Conservation (phyloP, 495 filamentous ascomycete genomes). For the Apiosordaria backusii region DNA sequence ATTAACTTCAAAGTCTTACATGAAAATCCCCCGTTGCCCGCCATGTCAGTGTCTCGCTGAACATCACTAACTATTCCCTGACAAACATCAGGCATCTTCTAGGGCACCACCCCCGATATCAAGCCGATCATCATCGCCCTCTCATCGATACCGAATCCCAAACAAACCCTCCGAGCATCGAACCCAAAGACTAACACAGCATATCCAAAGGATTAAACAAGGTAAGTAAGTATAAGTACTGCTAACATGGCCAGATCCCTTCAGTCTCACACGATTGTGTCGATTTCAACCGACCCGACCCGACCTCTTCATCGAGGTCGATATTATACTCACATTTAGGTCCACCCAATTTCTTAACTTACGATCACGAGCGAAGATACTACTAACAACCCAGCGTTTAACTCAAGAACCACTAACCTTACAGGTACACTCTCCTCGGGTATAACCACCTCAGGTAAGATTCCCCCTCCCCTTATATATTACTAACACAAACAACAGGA, state of each 20-base stretch:
- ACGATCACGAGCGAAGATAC: no score
- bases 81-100: not conserved
- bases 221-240: not conserved
- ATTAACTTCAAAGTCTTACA: not conserved
- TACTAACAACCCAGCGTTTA: no score
- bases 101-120: not conserved
- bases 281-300: not conserved
- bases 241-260: not conserved
- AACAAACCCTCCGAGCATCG: not conserved
- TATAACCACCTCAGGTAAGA: no score
- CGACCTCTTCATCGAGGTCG: not conserved
- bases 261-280: not conserved
- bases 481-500: no score
- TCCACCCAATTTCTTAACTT: no score
- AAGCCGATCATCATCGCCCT: not conserved
- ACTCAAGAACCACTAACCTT: no score
- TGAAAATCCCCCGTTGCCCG: not conserved
- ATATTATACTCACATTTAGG: not conserved
- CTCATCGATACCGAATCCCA: not conserved
- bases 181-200: not conserved
- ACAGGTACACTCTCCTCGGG: no score
- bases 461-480: no score
- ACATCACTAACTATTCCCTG: not conserved
- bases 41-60: not conserved
- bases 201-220: not conserved